These are phyloP conservation scores for Colletotrichum orbiculare DNA, from an alignment of 2,329 filamentous ascomycete genomes.

Conservation along the genomic window DNA sequence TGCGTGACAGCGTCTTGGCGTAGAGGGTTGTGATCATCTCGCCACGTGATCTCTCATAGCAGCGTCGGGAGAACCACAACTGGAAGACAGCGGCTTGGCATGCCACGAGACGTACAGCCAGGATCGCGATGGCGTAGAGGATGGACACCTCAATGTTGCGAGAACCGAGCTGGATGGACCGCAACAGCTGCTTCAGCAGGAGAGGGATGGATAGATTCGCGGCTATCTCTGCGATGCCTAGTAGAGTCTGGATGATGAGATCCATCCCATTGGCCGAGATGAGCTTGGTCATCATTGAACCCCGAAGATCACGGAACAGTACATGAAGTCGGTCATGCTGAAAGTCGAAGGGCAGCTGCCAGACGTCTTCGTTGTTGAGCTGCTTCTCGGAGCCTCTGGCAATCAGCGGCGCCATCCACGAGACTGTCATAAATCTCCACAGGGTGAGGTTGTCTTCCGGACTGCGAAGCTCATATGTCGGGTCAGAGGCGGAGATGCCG, in stretches of 20 bases:
- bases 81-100: slow-evolving; percentile 75
- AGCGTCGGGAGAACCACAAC: slow-evolving; percentile 85
- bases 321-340: slow-evolving; percentile 82
- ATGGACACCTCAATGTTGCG: slow-evolving; percentile 67
- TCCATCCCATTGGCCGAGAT: slow-evolving; percentile 84
- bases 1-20: slow-evolving; percentile 78
- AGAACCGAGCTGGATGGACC: slow-evolving; percentile 68
- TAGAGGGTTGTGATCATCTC: slow-evolving; percentile 89
- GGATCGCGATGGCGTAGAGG: slow-evolving; percentile 72
- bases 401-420: slow-evolving; percentile 84
- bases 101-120: slow-evolving; percentile 69
- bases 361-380: slow-evolving; percentile 83
- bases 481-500: slow-evolving; percentile 70
- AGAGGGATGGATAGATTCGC: slow-evolving; percentile 70
- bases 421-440: slow-evolving; percentile 87
- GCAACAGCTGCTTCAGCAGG: slow-evolving; percentile 77
- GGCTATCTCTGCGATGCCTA: slow-evolving; percentile 72
- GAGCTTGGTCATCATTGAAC: slow-evolving; percentile 77
- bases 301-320: slow-evolving; percentile 77
- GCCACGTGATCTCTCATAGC: slow-evolving; percentile 85
- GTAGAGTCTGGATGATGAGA: slow-evolving; percentile 72
- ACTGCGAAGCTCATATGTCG: slow-evolving; percentile 71
- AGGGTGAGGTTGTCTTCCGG: slow-evolving; percentile 83
- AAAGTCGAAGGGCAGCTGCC: slow-evolving; percentile 82
- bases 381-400: slow-evolving; percentile 71